These are phyloP conservation scores for Russula compacta DNA, from an alignment of 768 basidiomycete genomes.

Conservation along the genomic window DNA sequence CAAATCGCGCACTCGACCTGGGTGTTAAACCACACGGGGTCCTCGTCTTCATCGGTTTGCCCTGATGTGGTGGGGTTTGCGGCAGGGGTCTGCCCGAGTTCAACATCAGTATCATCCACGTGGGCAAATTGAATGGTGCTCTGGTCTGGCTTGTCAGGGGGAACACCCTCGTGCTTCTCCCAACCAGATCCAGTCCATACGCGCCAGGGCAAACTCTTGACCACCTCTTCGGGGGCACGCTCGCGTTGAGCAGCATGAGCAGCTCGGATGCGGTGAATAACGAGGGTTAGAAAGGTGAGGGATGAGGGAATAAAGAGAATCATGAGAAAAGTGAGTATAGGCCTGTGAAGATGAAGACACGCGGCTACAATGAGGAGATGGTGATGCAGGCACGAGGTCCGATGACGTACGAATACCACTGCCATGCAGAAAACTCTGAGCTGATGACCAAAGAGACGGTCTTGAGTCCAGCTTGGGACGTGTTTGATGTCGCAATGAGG, in stretches of 20 bases:
- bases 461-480: constrained; percentile 65
- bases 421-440: constrained; percentile 76
- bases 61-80: constrained; percentile 19
- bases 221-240: constrained; percentile 73
- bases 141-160: constrained; percentile 1
- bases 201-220: constrained; percentile 69
- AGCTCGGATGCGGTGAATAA: constrained; percentile 81
- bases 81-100: constrained; percentile 12
- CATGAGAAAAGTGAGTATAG: constrained; percentile 77
- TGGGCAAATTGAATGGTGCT: background rate
- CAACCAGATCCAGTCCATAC: constrained; percentile 75
- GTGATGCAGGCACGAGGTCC: constrained; percentile 2
- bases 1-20: constrained; percentile 93
- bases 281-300: constrained; percentile 80
- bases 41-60: constrained; percentile 22
- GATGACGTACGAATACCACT: constrained; percentile 78
- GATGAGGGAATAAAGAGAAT: constrained; percentile 86
- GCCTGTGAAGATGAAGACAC: constrained; percentile 35
- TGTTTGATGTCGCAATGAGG: constrained; percentile 67
- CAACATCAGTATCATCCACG: constrained; percentile 15
- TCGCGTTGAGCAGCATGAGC: constrained; percentile 76
- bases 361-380: constrained; percentile 3
- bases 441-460: constrained; percentile 72
- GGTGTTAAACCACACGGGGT: constrained; percentile 67
- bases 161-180: constrained; percentile 59